A percentile compares a stretch with the other conserved stretches of the same genome.
Evolutionary conservation across 1,284 basidiomycete genomes (phyloP).

Genomic region (Thecaphora thlaspeos): DNA sequence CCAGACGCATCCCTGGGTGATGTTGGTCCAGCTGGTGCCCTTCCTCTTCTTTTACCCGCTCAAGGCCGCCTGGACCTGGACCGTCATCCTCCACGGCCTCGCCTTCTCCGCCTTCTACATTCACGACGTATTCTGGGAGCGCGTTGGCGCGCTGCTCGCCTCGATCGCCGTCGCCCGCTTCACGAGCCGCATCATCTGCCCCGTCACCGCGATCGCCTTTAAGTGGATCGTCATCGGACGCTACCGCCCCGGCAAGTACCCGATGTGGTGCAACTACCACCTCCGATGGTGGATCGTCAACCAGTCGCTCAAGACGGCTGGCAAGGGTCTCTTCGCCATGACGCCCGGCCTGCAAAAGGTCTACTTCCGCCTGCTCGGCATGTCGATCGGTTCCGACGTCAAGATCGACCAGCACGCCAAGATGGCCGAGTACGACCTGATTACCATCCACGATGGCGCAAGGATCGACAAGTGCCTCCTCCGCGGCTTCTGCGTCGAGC

Average conservation of each 20-base stretch:
- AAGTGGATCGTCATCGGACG: slow-evolving; percentile 57
- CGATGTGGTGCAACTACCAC: slow-evolving; percentile 58
- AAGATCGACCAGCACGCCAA: slow-evolving; percentile 53
- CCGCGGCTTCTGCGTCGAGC: slow-evolving; percentile 57
- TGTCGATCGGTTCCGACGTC: slow-evolving; percentile 55
- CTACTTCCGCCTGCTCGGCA: slow-evolving; percentile 56
- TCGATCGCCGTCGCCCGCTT: slow-evolving; percentile 54
- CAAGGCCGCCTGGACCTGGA: slow-evolving; percentile 58
- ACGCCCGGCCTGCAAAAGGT: slow-evolving; percentile 48
- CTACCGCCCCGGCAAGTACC: slow-evolving; percentile 55
- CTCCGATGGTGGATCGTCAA: slow-evolving; percentile 58
- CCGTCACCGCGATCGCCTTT: slow-evolving; percentile 56
- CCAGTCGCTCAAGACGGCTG: slow-evolving; percentile 55
- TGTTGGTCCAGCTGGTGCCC: slow-evolving; percentile 52
- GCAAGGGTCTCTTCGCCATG: slow-evolving; percentile 55
- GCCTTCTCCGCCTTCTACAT: slow-evolving; percentile 58
- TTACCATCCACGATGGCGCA: slow-evolving; percentile 57
- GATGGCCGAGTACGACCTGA: slow-evolving; percentile 54
- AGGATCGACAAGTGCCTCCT: slow-evolving; percentile 55
- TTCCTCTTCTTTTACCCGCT: slow-evolving; percentile 57
- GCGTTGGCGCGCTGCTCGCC: slow-evolving; percentile 52
- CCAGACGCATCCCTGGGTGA: slow-evolving; percentile 53
- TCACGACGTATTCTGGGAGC: slow-evolving; percentile 57
- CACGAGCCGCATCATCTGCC: slow-evolving; percentile 57
- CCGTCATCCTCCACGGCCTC: slow-evolving; percentile 56